Evolutionary conservation across 176 grass and related monocot species (phyloP).

Genomic region (Eleusine coracana): DNA sequence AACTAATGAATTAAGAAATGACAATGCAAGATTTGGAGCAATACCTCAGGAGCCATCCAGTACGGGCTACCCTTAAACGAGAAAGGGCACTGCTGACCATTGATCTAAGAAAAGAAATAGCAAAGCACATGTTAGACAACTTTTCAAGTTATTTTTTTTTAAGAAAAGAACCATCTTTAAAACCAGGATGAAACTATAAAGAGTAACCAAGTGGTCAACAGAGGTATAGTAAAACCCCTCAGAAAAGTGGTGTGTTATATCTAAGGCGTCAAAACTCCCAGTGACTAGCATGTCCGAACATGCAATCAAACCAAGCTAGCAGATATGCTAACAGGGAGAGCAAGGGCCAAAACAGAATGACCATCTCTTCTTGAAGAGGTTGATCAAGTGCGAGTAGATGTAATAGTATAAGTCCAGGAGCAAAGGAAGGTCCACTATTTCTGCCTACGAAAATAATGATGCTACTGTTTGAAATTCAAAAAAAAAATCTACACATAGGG

Average conservation of each 20-base stretch:
- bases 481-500: constrained; percentile 25
- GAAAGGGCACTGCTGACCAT: constrained; percentile 87
- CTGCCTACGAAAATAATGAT: constrained; percentile 3
- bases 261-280: background rate
- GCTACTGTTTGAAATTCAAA: constrained; percentile 23
- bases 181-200: constrained; percentile 20
- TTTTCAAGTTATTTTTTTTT: background rate
- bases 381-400: constrained; percentile 3
- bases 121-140: constrained; percentile 29
- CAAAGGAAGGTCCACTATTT: constrained; percentile 20
- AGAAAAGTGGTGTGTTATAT: background rate
- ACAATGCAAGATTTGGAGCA: constrained; percentile 29
- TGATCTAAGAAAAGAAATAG: constrained; percentile 67
- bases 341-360: constrained; percentile 25
- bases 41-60: constrained; percentile 99
- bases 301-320: constrained; percentile 11
- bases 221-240: constrained; percentile 17
- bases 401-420: constrained; percentile 1
- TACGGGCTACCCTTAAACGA: constrained; percentile 98
- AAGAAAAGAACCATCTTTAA: constrained; percentile 20
- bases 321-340: constrained; percentile 19
- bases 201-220: constrained; percentile 36
- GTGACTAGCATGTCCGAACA: background rate
- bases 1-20: constrained; percentile 12
- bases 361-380: constrained; percentile 18